Base-by-base conservation (phyloP, 129 eudicot species). In the Ambrosia trifida region DNA sequence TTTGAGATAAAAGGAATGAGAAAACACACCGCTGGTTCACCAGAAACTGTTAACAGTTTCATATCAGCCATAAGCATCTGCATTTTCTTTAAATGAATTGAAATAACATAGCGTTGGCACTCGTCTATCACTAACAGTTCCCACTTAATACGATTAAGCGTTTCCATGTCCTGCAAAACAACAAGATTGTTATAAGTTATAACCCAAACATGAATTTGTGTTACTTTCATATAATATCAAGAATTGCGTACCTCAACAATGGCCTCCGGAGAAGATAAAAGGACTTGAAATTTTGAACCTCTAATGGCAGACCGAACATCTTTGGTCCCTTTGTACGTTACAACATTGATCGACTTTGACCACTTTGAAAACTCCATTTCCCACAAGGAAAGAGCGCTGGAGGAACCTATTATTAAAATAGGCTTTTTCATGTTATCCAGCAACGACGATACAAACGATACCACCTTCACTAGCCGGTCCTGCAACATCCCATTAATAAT, bases 391-490 rank as follows among this genome's bases (percentile, higher is more conserved):
- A 83, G 36, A 31, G 43, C 64, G 18, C 46, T 68, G 49, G 65
- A 31, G 24, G 77, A 18, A 53, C 80, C 74, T 68, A 77, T 61
- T 14, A 84, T 43, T 58, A 84, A 64, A 64, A 77, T 73, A 14
- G 88, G 88, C 12, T 64, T 61, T 4, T 47, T 76, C 40, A 54
- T 20, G 12, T 65, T 70, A 44, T 63, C 66, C 24, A 46, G 80
- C 56, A 84, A 72, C 16, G 84, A 76, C 50, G 68, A 74, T 67
- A 84, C 49, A n/a, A 84, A 84, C 7, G 73, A 72, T 2, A 72
- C 82, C 80, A 76, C 85, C 77, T 75, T 80, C 19, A 33, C 36
- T 28, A 80, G 17, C 64, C 82, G 76, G 4, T 80, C 88, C 88
- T 84, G 78, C 14, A 73, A 76, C 71, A 47, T 24, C 28, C 28